phyloP scores from a whole-genome alignment of 805 yeast species.

The Candida maltosa region DNA sequence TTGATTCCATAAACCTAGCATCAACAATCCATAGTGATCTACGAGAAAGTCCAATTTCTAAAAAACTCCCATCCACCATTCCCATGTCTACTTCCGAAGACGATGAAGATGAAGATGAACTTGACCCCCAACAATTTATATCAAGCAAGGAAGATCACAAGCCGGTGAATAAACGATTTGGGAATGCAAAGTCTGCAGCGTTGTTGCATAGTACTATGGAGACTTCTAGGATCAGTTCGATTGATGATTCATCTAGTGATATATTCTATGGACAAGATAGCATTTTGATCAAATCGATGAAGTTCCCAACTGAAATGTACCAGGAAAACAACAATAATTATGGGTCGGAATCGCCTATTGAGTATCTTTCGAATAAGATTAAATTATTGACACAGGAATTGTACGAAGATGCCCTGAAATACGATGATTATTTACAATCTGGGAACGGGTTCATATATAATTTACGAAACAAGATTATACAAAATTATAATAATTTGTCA shows the following conservation, averaged over 20 bases:
- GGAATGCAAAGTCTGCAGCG: not conserved
- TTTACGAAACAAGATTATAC: conserved; percentile 24
- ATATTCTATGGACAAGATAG: conserved; percentile 1
- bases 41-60: not conserved
- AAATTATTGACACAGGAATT: conserved; percentile 16
- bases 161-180: not conserved
- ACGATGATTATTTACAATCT: conserved; percentile 20
- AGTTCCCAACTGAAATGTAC: conserved; percentile 2
- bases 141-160: conserved; percentile 1
- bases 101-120: conserved; percentile 12
- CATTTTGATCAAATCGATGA: not conserved
- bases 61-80: conserved; percentile 3
- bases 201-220: conserved; percentile 2
- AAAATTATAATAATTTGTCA: conserved; percentile 33
- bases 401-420: conserved; percentile 18
- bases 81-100: conserved; percentile 8
- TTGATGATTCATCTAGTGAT: not conserved
- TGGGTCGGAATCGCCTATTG: conserved; percentile 11
- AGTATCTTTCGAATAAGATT: conserved; percentile 11
- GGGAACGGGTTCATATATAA: conserved; percentile 33
- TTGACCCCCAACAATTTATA: conserved; percentile 24
- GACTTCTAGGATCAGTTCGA: too few relatives aligned
- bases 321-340: not conserved
- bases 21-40: conserved; percentile 3
- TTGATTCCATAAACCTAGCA: conserved; percentile 10